Evolutionary conservation across 352 stramenopile genomes (phyloP).

Genomic region (Phytophthora europaea): DNA sequence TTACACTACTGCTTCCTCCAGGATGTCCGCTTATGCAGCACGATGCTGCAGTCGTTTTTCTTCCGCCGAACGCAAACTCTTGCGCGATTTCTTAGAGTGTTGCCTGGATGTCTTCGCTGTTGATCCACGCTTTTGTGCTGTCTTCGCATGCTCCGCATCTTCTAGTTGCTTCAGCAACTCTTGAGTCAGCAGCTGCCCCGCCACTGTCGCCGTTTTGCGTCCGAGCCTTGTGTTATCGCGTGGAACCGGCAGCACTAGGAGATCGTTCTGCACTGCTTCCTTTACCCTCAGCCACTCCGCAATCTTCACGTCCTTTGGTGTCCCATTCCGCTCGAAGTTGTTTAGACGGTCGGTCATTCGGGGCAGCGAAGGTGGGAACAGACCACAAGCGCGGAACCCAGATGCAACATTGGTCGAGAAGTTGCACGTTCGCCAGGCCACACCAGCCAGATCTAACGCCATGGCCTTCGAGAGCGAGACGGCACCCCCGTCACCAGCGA

Average conservation of each 20-base stretch:
- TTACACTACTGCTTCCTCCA: neutral
- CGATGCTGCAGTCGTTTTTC: too few species aligned
- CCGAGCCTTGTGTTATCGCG: neutral
- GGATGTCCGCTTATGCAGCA: neutral
- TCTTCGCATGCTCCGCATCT: neutral
- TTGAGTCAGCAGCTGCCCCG: neutral
- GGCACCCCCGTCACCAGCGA: too few species aligned
- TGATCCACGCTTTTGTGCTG: too few species aligned
- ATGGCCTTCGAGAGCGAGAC: too few species aligned
- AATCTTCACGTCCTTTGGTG: neutral
- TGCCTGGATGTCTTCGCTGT: neutral
- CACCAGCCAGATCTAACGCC: too few species aligned
- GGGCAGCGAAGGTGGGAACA: constrained; percentile 22
- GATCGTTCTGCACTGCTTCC: neutral
- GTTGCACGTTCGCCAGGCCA: too few species aligned
- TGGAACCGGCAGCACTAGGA: constrained; percentile 1
- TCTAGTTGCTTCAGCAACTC: neutral
- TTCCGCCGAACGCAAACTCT: too few species aligned
- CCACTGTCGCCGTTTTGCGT: constrained; percentile 1
- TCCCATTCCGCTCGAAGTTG: constrained; percentile 2
- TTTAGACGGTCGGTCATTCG: neutral
- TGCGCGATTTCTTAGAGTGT: neutral
- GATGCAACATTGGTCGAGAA: neutral
- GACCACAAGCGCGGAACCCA: constrained; percentile 7
- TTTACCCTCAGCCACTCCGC: neutral